Conservation (phyloP, 768 basidiomycete species). For the Naganishia onofrii region DNA sequence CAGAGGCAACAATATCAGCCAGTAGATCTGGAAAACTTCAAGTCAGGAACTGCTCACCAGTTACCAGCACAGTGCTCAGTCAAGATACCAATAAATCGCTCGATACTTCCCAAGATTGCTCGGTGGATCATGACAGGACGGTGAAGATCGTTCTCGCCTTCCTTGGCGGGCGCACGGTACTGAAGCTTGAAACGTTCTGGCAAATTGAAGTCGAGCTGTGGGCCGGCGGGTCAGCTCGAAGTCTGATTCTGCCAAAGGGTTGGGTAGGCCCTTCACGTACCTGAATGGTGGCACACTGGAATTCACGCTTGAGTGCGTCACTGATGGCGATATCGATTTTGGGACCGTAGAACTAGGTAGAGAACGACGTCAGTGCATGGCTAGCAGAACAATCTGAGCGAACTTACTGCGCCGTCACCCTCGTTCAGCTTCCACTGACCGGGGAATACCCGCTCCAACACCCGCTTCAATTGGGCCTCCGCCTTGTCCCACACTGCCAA, state of each 20-base stretch:
- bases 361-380: not conserved
- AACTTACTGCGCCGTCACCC: conserved; percentile 74
- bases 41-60: conserved; percentile 58
- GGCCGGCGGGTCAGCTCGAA: no score
- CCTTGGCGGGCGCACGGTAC: conserved; percentile 65
- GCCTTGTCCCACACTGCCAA: conserved; percentile 88
- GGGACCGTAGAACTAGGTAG: conserved; percentile 81
- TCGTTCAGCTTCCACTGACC: conserved; percentile 90
- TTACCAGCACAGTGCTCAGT: conserved; percentile 97
- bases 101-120: conserved; percentile 87
- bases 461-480: conserved; percentile 58
- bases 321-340: conserved; percentile 91
- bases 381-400: not conserved
- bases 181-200: conserved; percentile 93
- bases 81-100: conserved; percentile 93
- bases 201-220: conserved; percentile 94
- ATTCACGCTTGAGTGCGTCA: conserved; percentile 85
- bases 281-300: conserved; percentile 93
- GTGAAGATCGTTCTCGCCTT: conserved; percentile 54
- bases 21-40: not conserved
- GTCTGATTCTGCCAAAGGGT: not conserved
- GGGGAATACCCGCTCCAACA: conserved; percentile 79
- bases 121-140: conserved; percentile 98
- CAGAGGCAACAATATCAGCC: no score
- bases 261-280: conserved; percentile 33